Percentiles rank a stretch among this genome's conserved stretches.
Evolutionary conservation across 129 eudicot genomes (phyloP).

Genomic region (Saposhnikovia divaricata): DNA sequence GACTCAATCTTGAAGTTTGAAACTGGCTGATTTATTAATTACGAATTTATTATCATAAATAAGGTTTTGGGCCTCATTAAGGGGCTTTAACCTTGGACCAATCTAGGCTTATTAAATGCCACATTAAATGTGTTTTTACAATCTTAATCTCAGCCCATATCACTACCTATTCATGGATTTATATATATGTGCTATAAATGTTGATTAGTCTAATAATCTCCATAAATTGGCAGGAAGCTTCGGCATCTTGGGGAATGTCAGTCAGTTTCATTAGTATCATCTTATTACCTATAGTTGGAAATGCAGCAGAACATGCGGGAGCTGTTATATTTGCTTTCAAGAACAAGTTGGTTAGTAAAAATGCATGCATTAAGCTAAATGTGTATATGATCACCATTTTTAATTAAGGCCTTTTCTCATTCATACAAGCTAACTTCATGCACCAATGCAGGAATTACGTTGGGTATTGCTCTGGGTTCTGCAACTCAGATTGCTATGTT

Average conservation of each 20-base stretch:
- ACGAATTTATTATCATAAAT: no score
- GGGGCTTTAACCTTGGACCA: no score
- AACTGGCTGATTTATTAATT: no score
- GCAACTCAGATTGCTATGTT: slow-evolving; percentile 87
- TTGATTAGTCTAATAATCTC: neutral
- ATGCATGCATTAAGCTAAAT: neutral
- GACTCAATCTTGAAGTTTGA: no score
- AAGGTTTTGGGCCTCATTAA: no score
- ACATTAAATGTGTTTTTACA: no score
- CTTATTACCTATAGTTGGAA: slow-evolving; percentile 82
- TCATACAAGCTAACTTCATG: neutral
- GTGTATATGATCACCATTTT: neutral
- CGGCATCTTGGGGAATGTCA: slow-evolving; percentile 83
- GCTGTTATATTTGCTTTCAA: slow-evolving; percentile 91
- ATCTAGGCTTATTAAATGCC: no score
- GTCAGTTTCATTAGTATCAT: slow-evolving; percentile 84
- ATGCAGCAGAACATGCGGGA: slow-evolving; percentile 97
- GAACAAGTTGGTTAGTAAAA: slow-evolving; percentile 62
- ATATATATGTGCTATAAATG: no score
- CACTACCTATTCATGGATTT: neutral
- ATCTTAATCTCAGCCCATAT: no score
- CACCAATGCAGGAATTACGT: slow-evolving; percentile 59
- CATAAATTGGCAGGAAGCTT: slow-evolving; percentile 42
- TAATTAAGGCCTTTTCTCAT: neutral
- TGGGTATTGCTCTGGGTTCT: slow-evolving; percentile 91